phyloP scores from a whole-genome alignment of 495 filamentous ascomycete species.

The Penicillium canariense region DNA sequence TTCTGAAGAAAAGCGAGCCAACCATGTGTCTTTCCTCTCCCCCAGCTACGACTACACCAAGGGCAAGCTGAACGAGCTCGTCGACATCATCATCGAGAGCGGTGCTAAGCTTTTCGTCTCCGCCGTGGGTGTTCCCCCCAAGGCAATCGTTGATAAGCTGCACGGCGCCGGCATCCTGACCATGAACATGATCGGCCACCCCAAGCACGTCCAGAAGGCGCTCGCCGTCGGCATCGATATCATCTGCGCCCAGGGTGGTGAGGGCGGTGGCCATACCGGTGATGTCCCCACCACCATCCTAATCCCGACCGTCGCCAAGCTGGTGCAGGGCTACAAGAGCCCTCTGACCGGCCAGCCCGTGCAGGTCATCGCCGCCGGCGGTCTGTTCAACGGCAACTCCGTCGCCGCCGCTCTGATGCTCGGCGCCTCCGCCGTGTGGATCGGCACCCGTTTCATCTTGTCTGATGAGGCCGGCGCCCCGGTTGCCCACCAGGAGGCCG shows the following conservation, averaged over 20 bases:
- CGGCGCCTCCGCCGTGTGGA: slow-evolving; percentile 90
- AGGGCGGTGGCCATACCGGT: slow-evolving; percentile 89
- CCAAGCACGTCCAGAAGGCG: slow-evolving; percentile 95
- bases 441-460: slow-evolving; percentile 94
- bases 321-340: slow-evolving; percentile 77
- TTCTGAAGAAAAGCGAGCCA: slow-evolving; percentile 6
- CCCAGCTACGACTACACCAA: slow-evolving; percentile 98
- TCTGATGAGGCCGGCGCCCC: slow-evolving; percentile 91
- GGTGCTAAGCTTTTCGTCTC: slow-evolving; percentile 93
- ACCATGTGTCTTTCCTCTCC: slow-evolving; percentile 10
- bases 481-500: slow-evolving; percentile 93
- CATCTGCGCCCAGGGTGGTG: slow-evolving; percentile 91
- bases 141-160: slow-evolving; percentile 80
- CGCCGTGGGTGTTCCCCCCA: slow-evolving; percentile 91
- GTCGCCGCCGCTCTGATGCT: slow-evolving; percentile 90
- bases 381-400: slow-evolving; percentile 88
- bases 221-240: slow-evolving; percentile 85
- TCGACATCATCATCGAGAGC: slow-evolving; percentile 88
- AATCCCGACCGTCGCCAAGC: slow-evolving; percentile 84
- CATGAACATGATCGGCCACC: slow-evolving; percentile 99
- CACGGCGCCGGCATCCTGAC: slow-evolving; percentile 85
- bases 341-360: slow-evolving; percentile 84
- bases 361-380: slow-evolving; percentile 89
- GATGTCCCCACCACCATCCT: slow-evolving; percentile 85
- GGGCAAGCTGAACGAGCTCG: slow-evolving; percentile 88